A percentile compares a stretch with the other conserved stretches of the same genome.
Evolutionary conservation across 495 filamentous ascomycete genomes (phyloP).

Genomic region (Massariosphaeria phaeospora): DNA sequence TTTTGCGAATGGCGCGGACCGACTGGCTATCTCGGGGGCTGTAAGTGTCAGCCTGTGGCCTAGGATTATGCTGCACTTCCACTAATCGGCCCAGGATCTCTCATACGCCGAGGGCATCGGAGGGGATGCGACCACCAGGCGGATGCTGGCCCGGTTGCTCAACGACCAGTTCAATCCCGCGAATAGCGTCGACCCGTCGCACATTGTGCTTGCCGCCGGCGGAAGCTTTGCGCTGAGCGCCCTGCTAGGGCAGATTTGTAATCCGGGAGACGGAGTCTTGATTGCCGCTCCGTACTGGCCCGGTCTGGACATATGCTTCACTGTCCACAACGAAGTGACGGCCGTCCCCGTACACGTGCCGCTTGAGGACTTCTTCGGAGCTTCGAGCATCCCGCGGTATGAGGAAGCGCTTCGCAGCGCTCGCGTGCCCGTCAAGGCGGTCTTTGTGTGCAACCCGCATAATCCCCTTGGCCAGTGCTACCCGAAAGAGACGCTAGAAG

Average conservation of each 20-base stretch:
- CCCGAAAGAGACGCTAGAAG: no score
- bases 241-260: conserved; percentile 43
- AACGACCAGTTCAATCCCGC: conserved; percentile 40
- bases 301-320: conserved; percentile 13
- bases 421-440: no score
- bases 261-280: conserved; percentile 45
- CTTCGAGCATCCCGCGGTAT: no score
- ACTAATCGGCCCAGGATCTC: conserved; percentile 29
- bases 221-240: conserved; percentile 39
- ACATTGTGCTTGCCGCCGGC: conserved; percentile 42
- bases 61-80: not conserved
- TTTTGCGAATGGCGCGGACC: not conserved
- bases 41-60: conserved; percentile 3
- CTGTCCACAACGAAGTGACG: conserved; percentile 3
- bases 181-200: conserved; percentile 34
- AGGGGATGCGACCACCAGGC: conserved; percentile 32
- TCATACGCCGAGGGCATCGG: conserved; percentile 32
- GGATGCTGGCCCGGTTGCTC: conserved; percentile 39
- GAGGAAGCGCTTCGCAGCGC: no score
- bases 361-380: not conserved
- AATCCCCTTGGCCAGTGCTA: no score
- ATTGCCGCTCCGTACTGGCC: conserved; percentile 42
- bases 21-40: not conserved
- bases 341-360: conserved; percentile 11
- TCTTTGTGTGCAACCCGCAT: no score